Base-by-base conservation (phyloP, 2,329 filamentous ascomycete species). In the Fusarium temperatum region DNA sequence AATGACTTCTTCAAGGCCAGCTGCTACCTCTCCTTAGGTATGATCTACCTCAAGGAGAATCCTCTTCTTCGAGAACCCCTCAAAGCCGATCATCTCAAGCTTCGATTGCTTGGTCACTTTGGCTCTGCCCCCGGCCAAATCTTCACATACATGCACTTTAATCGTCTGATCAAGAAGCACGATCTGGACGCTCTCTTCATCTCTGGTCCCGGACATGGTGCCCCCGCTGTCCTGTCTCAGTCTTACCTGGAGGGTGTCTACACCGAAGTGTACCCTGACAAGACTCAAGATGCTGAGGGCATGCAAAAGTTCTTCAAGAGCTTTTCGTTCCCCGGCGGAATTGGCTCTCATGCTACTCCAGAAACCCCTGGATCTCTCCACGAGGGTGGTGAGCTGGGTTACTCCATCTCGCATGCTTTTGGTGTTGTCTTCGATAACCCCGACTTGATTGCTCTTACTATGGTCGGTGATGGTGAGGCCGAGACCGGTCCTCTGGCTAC, bases 111-210 rank as follows among this genome's bases (percentile, higher is more conserved):
- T 5, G 93, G 93, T 44, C 93, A 95, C 80, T 95, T 93, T 87
- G 93, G 93, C 61, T 94, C 92, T 6, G 92, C 93, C 56, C 91
- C 93, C n/a, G 93, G 93, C 20, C 93, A 95, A 82, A 91, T 92
- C 66, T 95, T 95, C 82, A 93, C 92, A 39, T 95, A 91, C 81
- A 93, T 94, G 84, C 93, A 95, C 83, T 92, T 94, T 87, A 95
- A 95, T 82, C 91, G 92, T 39, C 84, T 95, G 67, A 94, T 95
- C 86, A 94, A 93, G 82, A 95, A 94, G 82, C 93, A 94, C 78
- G 89, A 93, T 73, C 84, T 95, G 56, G 87, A 95, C 78, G 87
- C 89, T 36, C 87, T 94, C 75, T 95, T 93, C 80, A 85, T 95
- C 66, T 94, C 92, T 5, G 93, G 93, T 11, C 93, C 93, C 1